Base-by-base conservation (phyloP, 2,329 filamentous ascomycete genomes). In the Diaporthe destruens region DNA sequence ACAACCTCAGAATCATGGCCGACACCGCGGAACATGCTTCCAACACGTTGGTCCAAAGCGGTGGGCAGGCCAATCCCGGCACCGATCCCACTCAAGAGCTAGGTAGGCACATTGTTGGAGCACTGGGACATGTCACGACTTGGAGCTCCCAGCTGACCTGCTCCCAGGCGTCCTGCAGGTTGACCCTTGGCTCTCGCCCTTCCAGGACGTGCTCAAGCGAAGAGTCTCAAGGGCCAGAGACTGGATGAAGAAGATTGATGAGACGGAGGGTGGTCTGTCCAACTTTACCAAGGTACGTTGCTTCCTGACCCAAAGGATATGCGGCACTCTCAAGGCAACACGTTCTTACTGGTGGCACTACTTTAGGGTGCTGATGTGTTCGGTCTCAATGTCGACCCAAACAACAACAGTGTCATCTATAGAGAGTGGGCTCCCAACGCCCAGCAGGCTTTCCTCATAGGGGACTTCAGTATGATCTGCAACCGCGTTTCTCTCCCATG, bases 351-450 rank as follows among this genome's bases (percentile, higher is more conserved):
- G 23, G 75, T 39, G 25, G 51, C 18, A 16, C 59, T 29, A n/a
- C 54, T 69, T 23, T 76, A 97, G 94, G 96, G 96, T 56, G 93
- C 90, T 75, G 94, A 98, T 80, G 92, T 88, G 75, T 98, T 93
- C 80, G 96, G 96, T 71, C 90, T 99, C 83, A 94, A 94, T 77
- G 91, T 96, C 74, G 88, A 92, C 80, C 85, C 90, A 69, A 91
- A 97, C 78, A 94, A 97, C 78, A 94, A 94, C 81, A 95, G 95
- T 81, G 94, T 99, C 76, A 87, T 88, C 72, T 99, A 99, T 83
- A 90, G 94, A 77, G 96, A 99, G 88, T 99, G 96, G 96, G 96
- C 96, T 0, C 95, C 96, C 34, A 97, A 95, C 85, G 96, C 95
- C 69, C 86, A 90, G 53, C 88, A 93, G 79, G 96, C 96, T 65